Percentiles rank a stretch among this genome's conserved stretches.
Evolutionary conservation across 345 rosid species (phyloP).

Genomic region (Populus simonii): DNA sequence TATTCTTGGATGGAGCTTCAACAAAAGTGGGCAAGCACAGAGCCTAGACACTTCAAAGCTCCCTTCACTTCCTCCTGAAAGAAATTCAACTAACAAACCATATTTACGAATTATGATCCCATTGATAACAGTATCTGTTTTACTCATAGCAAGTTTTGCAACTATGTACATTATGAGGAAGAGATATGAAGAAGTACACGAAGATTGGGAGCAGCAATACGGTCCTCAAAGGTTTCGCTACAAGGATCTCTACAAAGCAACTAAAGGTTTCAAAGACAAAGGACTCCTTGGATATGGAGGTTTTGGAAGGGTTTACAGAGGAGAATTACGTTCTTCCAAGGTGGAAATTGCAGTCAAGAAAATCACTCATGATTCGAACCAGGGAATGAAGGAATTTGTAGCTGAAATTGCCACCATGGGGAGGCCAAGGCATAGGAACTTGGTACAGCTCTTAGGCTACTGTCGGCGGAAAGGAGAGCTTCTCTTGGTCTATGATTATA

Average conservation of each 20-base stretch:
- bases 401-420: conserved; percentile 23
- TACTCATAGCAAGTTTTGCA: neutral
- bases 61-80: conserved; percentile 14
- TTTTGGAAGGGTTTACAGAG: conserved; percentile 21
- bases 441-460: conserved; percentile 21
- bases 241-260: conserved; percentile 16
- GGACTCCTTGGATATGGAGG: conserved; percentile 17
- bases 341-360: conserved; percentile 16
- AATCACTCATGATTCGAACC: conserved; percentile 15
- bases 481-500: conserved; percentile 23
- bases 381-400: conserved; percentile 23
- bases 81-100: neutral
- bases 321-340: conserved; percentile 13
- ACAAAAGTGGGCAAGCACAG: conserved; percentile 13
- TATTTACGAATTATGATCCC: neutral
- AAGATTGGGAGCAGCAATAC: conserved; percentile 25
- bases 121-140: neutral
- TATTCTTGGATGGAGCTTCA: conserved; percentile 25
- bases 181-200: conserved; percentile 14
- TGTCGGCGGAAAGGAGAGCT: conserved; percentile 20
- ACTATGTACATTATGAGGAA: conserved; percentile 3
- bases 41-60: conserved; percentile 9
- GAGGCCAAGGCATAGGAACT: conserved; percentile 20
- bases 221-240: conserved; percentile 21
- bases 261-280: conserved; percentile 17